Base-by-base conservation (phyloP, 2,329 filamentous ascomycete genomes). In the Geosmithia flava region DNA sequence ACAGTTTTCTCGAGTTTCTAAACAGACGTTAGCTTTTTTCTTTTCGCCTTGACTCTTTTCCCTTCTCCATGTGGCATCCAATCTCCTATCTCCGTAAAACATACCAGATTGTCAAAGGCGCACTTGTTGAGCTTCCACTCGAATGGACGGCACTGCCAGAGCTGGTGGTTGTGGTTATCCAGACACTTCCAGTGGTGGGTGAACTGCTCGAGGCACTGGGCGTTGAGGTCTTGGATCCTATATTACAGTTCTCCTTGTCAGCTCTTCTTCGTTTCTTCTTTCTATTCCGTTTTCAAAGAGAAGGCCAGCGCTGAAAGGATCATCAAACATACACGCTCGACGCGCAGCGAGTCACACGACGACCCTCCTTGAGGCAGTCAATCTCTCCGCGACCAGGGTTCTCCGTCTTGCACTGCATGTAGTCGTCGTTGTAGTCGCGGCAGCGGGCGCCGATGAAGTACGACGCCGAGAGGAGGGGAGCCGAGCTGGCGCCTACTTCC, bases 371-470 rank as follows among this genome's bases (percentile, higher is more conserved):
- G 78, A 98, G 72, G 71, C 93, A 98, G 57, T 95, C 87, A 54
- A 94, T 68, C 75, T 98, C 93, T 66, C 89, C 93, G 68, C 80
- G 81, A 59, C 93, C 93, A 53, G 87, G 84, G 60, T 88, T 83
- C 71, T 96, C 89, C 57, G 80, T 87, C 83, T 98, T 98, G 85
- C 93, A 98, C 74, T 95, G 87, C 91, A 98, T 98, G 72, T 85
- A 98, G 71, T 98, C 93, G 75, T 98, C 93, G 70, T 97, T 97
- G 77, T 90, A 98, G 47, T 86, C 75, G 66, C 80, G 85, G 82
- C 93, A 98, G 63, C 91, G 84, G 56, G 89, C 90, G 54, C 93
- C 93, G 64, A 98, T 98, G 68, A 97, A 98, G 78, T 87, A 98
- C 47, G 88, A 82, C 30, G 93, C 93, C 55, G 87, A 95, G 51